These are phyloP conservation scores for Termitomyces sp. DNA, from an alignment of 768 basidiomycete genomes.

Conservation along the genomic window DNA sequence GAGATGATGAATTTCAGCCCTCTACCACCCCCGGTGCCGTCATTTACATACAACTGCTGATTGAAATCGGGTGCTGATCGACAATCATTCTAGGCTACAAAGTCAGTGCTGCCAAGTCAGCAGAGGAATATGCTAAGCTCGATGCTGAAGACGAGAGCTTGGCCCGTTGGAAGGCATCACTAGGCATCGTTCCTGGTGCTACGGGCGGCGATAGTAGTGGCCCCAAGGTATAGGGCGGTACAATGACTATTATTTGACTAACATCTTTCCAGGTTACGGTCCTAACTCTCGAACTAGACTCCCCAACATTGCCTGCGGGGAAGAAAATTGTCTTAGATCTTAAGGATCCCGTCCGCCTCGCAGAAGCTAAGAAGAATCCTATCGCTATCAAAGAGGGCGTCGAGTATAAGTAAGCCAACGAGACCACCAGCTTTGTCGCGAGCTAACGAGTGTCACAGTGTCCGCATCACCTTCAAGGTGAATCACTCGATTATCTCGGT, in stretches of 20 bases:
- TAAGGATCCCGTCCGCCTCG: constrained; percentile 41
- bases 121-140: constrained; percentile 81
- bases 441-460: constrained; percentile 40
- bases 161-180: constrained; percentile 92
- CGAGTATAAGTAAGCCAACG: constrained; percentile 75
- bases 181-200: constrained; percentile 72
- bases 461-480: constrained; percentile 80
- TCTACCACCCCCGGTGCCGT: constrained; percentile 63
- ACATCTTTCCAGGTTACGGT: constrained; percentile 59
- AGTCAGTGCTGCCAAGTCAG: constrained; percentile 60
- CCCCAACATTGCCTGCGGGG: constrained; percentile 62
- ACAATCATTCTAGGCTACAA: constrained; percentile 63
- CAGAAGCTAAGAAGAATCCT: constrained; percentile 74
- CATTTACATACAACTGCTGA: neutral
- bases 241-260: constrained; percentile 11
- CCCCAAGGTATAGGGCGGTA: constrained; percentile 57
- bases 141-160: constrained; percentile 93
- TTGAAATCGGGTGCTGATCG: constrained; percentile 10
- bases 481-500: constrained; percentile 89
- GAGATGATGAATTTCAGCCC: constrained; percentile 71
- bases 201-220: constrained; percentile 37
- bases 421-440: neutral
- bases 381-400: constrained; percentile 80
- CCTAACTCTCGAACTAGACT: constrained; percentile 74
- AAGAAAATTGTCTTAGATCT: constrained; percentile 71